Conservation (phyloP, 2,329 filamentous ascomycete species). For the Alternaria incomplexa region DNA sequence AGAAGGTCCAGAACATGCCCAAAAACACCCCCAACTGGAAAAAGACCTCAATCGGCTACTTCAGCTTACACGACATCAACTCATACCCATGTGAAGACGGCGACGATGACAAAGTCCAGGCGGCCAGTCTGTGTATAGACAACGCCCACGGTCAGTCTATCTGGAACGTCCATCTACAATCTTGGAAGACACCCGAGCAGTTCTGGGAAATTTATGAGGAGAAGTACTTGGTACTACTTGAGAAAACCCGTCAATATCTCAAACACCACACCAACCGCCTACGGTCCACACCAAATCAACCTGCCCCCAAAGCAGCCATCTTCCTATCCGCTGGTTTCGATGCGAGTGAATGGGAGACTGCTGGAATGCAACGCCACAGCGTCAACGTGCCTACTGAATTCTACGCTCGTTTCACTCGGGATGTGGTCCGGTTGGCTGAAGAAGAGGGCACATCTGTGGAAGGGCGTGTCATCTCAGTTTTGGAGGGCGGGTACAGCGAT, state of each 20-base stretch:
- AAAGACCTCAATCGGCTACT: constrained; percentile 90
- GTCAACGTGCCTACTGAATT: constrained; percentile 97
- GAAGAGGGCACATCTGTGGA: constrained; percentile 80
- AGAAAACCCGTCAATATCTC: constrained; percentile 83
- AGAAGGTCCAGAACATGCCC: constrained; percentile 65
- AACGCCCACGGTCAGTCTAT: constrained; percentile 92
- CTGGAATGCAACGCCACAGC: constrained; percentile 92
- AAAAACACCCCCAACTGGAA: constrained; percentile 79
- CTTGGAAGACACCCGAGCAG: constrained; percentile 81
- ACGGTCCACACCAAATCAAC: constrained; percentile 60
- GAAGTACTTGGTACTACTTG: constrained; percentile 76
- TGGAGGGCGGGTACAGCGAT: constrained; percentile 96
- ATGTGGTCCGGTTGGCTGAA: constrained; percentile 80
- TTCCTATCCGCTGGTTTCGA: constrained; percentile 97
- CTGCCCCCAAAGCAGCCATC: constrained; percentile 79
- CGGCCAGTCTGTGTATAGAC: constrained; percentile 92
- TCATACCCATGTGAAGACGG: constrained; percentile 95
- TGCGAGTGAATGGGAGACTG: constrained; percentile 91
- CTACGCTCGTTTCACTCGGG: constrained; percentile 87
- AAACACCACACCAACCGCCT: constrained; percentile 72
- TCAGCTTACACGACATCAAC: constrained; percentile 97
- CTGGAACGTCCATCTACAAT: constrained; percentile 93
- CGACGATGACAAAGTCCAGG: constrained; percentile 91
- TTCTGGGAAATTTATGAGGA: constrained; percentile 90
- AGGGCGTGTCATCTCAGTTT: constrained; percentile 86